Evolutionary conservation across 2,329 filamentous ascomycete genomes (phyloP).

Genomic region (Colletotrichum karsti): DNA sequence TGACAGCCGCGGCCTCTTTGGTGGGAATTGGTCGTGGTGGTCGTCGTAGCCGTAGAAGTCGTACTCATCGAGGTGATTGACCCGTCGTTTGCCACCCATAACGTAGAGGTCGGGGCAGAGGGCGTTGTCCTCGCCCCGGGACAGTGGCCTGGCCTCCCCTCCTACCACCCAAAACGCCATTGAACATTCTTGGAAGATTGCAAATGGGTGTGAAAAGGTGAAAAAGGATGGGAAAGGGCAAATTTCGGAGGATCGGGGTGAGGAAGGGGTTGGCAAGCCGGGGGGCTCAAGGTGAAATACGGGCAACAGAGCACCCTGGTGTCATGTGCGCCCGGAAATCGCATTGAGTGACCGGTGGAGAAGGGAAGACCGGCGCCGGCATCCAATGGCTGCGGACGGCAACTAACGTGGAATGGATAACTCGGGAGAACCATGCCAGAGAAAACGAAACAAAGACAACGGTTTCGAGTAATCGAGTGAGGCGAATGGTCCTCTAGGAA

Average conservation of each 20-base stretch:
- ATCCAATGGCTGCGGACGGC: conserved; percentile 14
- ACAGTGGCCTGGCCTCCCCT: conserved; percentile 24
- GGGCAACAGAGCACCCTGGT: conserved; percentile 16
- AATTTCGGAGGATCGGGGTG: conserved; percentile 1
- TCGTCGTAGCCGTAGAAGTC: conserved; percentile 39
- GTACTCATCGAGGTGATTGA: conserved; percentile 43
- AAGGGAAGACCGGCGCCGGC: conserved; percentile 16
- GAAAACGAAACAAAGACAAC: conserved; percentile 25
- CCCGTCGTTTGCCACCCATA: conserved; percentile 48
- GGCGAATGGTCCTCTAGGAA: conserved; percentile 13
- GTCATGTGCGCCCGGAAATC: conserved; percentile 29
- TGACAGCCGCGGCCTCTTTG: conserved; percentile 20
- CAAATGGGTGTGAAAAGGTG: conserved; percentile 6
- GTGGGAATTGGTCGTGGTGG: conserved; percentile 35
- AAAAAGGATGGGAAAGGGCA: neutral
- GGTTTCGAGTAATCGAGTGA: conserved; percentile 21
- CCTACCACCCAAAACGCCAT: conserved; percentile 34
- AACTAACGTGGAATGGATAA: conserved; percentile 24
- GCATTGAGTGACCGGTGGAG: conserved; percentile 21
- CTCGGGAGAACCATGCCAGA: conserved; percentile 21
- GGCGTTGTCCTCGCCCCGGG: conserved; percentile 16
- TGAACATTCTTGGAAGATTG: conserved; percentile 42
- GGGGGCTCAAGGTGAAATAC: conserved; percentile 28
- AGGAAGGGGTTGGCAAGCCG: neutral
- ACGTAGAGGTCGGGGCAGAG: conserved; percentile 34